phyloP scores from a whole-genome alignment of 169 alveolate genomes.

The Prorocentrum cordatum region DNA sequence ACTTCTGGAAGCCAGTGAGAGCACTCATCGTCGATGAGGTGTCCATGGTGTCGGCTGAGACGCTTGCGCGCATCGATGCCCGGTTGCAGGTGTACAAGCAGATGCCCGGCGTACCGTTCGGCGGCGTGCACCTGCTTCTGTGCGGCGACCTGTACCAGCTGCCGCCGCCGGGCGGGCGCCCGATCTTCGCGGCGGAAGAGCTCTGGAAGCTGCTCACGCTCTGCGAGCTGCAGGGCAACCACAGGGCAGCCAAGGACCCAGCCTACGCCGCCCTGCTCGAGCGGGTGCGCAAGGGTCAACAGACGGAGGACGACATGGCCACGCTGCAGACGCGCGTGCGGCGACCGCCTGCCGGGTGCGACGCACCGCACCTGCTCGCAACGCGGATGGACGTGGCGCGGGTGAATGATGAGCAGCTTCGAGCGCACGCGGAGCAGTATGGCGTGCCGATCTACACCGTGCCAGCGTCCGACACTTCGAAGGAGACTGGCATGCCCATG shows the following conservation, averaged over 20 bases:
- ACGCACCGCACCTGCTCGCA: too few species aligned
- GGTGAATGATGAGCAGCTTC: too few species aligned
- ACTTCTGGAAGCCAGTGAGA: not conserved
- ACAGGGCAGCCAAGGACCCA: conserved; percentile 16
- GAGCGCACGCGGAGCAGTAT: too few species aligned
- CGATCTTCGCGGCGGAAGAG: not conserved
- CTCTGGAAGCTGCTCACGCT: not conserved
- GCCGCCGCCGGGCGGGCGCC: not conserved
- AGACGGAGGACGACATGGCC: not conserved
- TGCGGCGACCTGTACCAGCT: conserved; percentile 9
- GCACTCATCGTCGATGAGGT: conserved; percentile 3
- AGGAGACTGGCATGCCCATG: too few species aligned
- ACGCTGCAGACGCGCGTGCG: too few species aligned
- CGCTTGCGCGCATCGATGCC: not conserved
- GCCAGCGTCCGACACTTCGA: too few species aligned
- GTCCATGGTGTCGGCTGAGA: not conserved
- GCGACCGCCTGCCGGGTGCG: too few species aligned
- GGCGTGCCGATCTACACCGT: too few species aligned
- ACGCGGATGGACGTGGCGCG: too few species aligned
- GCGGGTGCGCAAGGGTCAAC: not conserved
- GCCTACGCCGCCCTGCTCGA: conserved; percentile 13
- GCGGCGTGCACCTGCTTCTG: not conserved
- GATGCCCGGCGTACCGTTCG: not conserved
- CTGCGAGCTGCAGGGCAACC: conserved; percentile 23
- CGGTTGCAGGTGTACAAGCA: not conserved